Evolutionary conservation across 73 alveolate genomes (phyloP), one percentile per base, ranked within the genome.

Genomic region (Paraurostyla sp.): DNA sequence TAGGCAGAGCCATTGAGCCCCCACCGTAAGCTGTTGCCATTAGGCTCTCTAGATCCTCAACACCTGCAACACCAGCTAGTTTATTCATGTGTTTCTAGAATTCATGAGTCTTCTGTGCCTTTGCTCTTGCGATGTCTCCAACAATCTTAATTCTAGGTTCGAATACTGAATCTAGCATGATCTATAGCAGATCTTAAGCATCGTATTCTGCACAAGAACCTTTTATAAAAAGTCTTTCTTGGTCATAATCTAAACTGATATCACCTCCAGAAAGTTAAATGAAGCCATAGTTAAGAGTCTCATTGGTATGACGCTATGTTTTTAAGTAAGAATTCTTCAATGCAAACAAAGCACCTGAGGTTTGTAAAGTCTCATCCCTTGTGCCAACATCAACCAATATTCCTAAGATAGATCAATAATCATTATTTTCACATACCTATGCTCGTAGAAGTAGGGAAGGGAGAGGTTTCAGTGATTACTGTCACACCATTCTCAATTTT

Each of bases 181-280:
- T 89, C 62, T 92, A 91, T 87, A 94, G 81, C 80, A 94, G 86
- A 86, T 95, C 98, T 23, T 62, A 60, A 6, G 93, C 91, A 86
- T 95, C 97, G 84, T 95, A 94, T 36, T 96, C 97, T 27, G 94
- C 76, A 88, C 97, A 92, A 83, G 87, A 88, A 16, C 98, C 97
- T 83, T 90, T 85, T 89, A 93, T 94, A 76, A 88, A 92, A 57
- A 93, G 71, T 41, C 91, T 73, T 82, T 95, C 99, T 59, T 94
- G 91, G 71, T 91, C 96, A 62, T 83, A 94, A 52, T 93, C 97
- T 97, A 93, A 92, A 51, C 56, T 92, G 80, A 92, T 94, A 59
- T 85, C 94, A 36, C 99, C 99, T 56, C 99, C 99, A 23, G 97
- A 91, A 86, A 84, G 69, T 73, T 95, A 90, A 60, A 95, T 92